phyloP scores from a whole-genome alignment of 2,329 filamentous ascomycete species.

The Aspergillus japonicus region DNA sequence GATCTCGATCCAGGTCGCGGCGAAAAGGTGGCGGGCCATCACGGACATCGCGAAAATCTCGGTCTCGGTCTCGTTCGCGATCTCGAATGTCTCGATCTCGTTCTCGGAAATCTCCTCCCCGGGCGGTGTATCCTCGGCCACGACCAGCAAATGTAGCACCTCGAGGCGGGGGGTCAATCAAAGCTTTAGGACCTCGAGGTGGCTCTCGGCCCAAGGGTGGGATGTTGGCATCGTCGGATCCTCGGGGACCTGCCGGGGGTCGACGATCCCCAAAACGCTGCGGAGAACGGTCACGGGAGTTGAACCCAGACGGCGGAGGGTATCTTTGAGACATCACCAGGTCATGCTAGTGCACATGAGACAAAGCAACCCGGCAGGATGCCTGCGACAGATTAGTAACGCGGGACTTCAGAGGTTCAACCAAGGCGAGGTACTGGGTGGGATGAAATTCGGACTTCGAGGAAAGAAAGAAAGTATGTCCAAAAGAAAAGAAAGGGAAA shows the following conservation, averaged over 20 bases:
- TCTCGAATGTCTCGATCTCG: slow-evolving; percentile 65
- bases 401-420: neutral
- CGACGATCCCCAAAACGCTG: slow-evolving; percentile 70
- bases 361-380: slow-evolving; percentile 20
- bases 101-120: slow-evolving; percentile 36
- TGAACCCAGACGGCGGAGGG: slow-evolving; percentile 61
- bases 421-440: neutral
- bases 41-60: slow-evolving; percentile 41
- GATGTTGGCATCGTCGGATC: slow-evolving; percentile 60
- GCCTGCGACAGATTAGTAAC: slow-evolving; percentile 45
- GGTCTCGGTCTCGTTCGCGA: slow-evolving; percentile 44
- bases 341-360: slow-evolving; percentile 35
- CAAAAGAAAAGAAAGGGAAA: neutral
- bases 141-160: slow-evolving; percentile 46
- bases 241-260: slow-evolving; percentile 51
- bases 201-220: slow-evolving; percentile 64
- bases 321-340: slow-evolving; percentile 59
- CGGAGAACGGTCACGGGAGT: slow-evolving; percentile 66
- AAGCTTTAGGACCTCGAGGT: slow-evolving; percentile 76
- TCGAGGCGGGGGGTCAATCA: slow-evolving; percentile 66
- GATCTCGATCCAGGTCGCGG: slow-evolving; percentile 45
- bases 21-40: slow-evolving; percentile 41
- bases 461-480: neutral
- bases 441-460: neutral
- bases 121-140: slow-evolving; percentile 45